Evolutionary conservation across 805 yeast genomes (phyloP).

Genomic region (Wickerhamomyces ciferrii): DNA sequence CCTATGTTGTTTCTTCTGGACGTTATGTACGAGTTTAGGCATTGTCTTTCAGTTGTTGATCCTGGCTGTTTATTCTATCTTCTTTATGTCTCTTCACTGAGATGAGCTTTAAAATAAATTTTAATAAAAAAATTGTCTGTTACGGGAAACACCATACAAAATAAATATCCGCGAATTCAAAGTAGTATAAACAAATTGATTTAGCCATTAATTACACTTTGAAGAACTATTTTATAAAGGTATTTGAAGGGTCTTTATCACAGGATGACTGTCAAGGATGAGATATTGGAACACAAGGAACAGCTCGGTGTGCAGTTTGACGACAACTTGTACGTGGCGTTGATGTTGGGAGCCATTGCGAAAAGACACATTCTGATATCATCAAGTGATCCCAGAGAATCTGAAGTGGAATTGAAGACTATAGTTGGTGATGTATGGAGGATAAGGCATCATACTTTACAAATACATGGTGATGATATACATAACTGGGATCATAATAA

Average conservation of each 20-base stretch:
- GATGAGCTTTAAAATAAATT: not conserved
- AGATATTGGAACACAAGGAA: not conserved
- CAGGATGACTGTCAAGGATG: not conserved
- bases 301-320: constrained; percentile 7
- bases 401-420: constrained; percentile 11
- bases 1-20: constrained; percentile 93
- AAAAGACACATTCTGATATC: constrained; percentile 21
- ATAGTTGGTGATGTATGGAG: not conserved
- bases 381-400: constrained; percentile 8
- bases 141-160: not conserved
- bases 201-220: too few relatives aligned
- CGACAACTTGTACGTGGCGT: constrained; percentile 14
- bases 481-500: not conserved
- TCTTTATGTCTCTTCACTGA: not conserved
- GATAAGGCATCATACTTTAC: too few relatives aligned
- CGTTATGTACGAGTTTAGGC: constrained; percentile 81
- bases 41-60: constrained; percentile 36
- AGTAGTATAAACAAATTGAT: not conserved
- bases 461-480: not conserved
- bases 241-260: too few relatives aligned
- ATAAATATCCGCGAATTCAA: not conserved
- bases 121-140: not conserved
- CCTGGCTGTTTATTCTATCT: not conserved
- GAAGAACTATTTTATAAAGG: too few relatives aligned
- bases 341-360: constrained; percentile 21